These are phyloP conservation scores for Aspergillus bombycis DNA, from an alignment of 2,329 filamentous ascomycete species.

Conservation along the genomic window DNA sequence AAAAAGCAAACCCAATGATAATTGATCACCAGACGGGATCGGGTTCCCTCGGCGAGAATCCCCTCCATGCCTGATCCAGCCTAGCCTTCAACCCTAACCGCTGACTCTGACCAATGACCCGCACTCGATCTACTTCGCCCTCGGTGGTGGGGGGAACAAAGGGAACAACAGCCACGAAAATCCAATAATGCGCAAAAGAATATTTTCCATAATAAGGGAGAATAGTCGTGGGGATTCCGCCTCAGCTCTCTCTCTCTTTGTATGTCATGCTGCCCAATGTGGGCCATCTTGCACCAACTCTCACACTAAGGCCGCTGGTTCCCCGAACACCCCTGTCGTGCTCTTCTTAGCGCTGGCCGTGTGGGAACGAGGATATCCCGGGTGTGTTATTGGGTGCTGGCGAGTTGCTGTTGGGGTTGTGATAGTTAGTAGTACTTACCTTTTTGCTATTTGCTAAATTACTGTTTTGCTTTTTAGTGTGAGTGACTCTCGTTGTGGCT, in stretches of 20 bases:
- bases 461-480: not conserved
- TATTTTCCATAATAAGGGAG: too few species aligned
- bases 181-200: too few species aligned
- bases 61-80: not conserved
- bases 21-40: not conserved
- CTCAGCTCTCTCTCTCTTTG: too few species aligned
- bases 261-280: too few species aligned
- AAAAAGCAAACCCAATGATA: not conserved
- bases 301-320: too few species aligned
- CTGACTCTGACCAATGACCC: not conserved
- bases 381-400: not conserved
- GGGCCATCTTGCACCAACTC: too few species aligned
- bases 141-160: too few species aligned
- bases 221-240: too few species aligned
- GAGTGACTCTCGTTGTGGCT: not conserved
- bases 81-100: not conserved
- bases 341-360: not conserved
- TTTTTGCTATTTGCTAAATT: not conserved
- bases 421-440: not conserved
- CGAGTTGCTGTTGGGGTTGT: not conserved
- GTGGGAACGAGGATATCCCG: not conserved
- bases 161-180: too few species aligned
- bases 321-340: too few species aligned
- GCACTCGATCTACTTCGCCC: not conserved
- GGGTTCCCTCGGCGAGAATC: too few species aligned